phyloP scores from a whole-genome alignment of 345 rosid genomes.

The Rhodamnia rubescens region DNA sequence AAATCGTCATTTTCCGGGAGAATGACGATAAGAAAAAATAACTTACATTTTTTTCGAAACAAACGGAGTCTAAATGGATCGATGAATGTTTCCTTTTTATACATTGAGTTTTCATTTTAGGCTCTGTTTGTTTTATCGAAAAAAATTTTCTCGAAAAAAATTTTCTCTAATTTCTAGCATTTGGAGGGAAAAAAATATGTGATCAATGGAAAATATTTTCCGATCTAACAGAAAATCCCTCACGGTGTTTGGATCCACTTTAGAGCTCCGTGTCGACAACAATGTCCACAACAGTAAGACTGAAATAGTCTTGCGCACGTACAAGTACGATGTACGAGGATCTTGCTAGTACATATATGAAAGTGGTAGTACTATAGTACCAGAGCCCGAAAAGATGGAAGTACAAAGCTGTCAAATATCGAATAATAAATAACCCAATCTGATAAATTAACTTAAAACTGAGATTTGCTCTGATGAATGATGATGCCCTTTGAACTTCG shows the following conservation, averaged over 20 bases:
- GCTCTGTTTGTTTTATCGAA: too few species aligned
- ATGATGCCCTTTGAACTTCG: not conserved
- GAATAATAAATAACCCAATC: not conserved
- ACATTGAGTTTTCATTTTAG: not conserved
- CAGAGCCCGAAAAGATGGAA: not conserved
- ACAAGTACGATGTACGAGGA: not conserved
- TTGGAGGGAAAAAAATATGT: too few species aligned
- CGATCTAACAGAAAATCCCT: too few species aligned
- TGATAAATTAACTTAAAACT: not conserved
- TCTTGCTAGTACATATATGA: not conserved
- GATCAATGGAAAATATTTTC: too few species aligned
- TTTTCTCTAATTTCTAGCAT: too few species aligned
- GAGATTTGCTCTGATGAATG: not conserved
- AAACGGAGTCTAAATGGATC: not conserved
- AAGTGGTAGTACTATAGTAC: not conserved
- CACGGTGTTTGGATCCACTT: too few species aligned
- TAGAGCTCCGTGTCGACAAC: not conserved
- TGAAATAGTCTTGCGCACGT: not conserved
- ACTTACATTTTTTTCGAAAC: too few species aligned
- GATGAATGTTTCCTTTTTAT: not conserved
- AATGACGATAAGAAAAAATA: too few species aligned
- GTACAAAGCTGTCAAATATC: not conserved
- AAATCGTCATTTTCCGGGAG: too few species aligned
- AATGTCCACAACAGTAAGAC: not conserved
- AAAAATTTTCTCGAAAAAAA: too few species aligned